Evolutionary conservation across 768 basidiomycete species (phyloP), one percentile per base, ranked within the genome.

Genomic region (Collybia mongolica): DNA sequence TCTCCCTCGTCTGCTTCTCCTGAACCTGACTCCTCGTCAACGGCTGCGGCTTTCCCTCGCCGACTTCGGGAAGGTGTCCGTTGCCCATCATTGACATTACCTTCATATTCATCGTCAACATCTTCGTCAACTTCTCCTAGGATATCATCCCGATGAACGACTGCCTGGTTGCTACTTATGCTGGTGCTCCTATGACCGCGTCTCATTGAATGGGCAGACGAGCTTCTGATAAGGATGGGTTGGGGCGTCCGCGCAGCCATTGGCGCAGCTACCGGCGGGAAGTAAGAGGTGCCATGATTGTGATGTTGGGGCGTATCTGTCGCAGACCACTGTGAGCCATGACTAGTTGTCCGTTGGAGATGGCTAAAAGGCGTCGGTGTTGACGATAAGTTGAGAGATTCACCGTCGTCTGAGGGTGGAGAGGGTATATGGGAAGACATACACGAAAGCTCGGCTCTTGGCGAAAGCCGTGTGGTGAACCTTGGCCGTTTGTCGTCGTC

Each of bases 231-330:
- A 18, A 75, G 67, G 38, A 73, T 75, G 15, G 70, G 76, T 2
- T 69, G 65, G 43, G 71, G 64, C 38, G 71, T 73, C 26, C 75
- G 71, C 9, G 74, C 65, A 9, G 70, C 57, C 11, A 32, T 32
- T 3, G 32, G 32, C 3, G 32, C 32, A 32, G 9, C 32, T 11
- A 71, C 58, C 32, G 68, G 60, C 18, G 79, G 68, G 53, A 79
- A 83, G 64, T 86, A 86, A 6, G 86, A 87, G 15, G 85, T 83
- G 48, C 84, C 88, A 57, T 82, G 80, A 60, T 81, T 72, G 62
- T 85, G 86, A 58, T 86, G 86, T 14, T 70, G 72, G 28, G 84
- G 84, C 6, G 80, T 80, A 32, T 85, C 81, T 15, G 67, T 63
- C 11, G 76, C 63, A 14, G 82, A 80, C 79, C 82, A 82, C 52